phyloP scores from a whole-genome alignment of 2,329 filamentous ascomycete species.

The Sclerotinia subarctica region DNA sequence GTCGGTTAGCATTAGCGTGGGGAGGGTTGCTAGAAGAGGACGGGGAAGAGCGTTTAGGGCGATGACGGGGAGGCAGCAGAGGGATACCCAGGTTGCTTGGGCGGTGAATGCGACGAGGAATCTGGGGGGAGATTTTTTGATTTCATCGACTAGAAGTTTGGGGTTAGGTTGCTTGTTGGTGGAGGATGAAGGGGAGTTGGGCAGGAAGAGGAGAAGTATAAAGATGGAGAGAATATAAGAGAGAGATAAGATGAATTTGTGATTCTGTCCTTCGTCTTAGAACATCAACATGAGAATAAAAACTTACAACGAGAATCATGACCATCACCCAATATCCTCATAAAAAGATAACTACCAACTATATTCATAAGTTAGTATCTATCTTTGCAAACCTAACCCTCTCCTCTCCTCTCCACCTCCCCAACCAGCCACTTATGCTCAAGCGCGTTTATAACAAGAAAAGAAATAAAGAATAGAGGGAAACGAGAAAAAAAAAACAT shows the following conservation, averaged over 20 bases:
- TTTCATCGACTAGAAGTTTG: slow-evolving; percentile 44
- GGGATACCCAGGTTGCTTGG: slow-evolving; percentile 65
- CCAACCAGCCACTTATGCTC: background rate
- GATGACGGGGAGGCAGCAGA: slow-evolving; percentile 64
- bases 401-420: background rate
- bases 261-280: background rate
- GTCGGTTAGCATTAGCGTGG: slow-evolving; percentile 50
- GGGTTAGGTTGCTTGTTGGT: background rate
- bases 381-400: background rate
- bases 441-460: background rate
- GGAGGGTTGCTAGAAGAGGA: slow-evolving; percentile 48
- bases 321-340: background rate
- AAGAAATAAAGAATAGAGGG: background rate
- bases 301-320: slow-evolving; percentile 12
- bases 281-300: background rate
- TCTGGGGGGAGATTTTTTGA: slow-evolving; percentile 50
- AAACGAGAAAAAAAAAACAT: slow-evolving; percentile 32
- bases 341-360: slow-evolving; percentile 9
- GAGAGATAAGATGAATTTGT: too few species aligned
- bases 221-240: too few species aligned
- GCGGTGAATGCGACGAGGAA: slow-evolving; percentile 55
- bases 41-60: slow-evolving; percentile 61
- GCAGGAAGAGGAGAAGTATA: background rate
- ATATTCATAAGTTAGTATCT: background rate
- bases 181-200: background rate